phyloP scores from a whole-genome alignment of 2,329 filamentous ascomycete species.

The Aspergillus ochraceus region DNA sequence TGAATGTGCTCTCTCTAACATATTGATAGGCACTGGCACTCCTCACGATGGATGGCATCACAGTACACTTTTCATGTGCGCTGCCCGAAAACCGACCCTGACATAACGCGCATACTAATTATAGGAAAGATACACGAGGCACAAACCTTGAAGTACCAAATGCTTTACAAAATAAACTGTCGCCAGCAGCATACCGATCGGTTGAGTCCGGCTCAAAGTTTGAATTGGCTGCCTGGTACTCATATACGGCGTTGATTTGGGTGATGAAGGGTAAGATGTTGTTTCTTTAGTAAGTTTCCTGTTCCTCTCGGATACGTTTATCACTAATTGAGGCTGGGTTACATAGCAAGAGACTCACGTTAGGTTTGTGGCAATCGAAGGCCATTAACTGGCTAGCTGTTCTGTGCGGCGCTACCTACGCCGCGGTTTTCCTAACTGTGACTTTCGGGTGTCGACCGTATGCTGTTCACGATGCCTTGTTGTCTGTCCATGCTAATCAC shows the following conservation, averaged over 20 bases:
- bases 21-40: neutral
- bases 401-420: neutral
- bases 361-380: constrained; percentile 3
- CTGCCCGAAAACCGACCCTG: no score
- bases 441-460: constrained; percentile 6
- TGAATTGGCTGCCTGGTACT: constrained; percentile 4
- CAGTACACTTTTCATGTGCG: constrained; percentile 4
- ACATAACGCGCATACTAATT: neutral
- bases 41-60: constrained; percentile 1
- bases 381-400: constrained; percentile 1
- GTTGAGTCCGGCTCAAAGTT: neutral
- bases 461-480: neutral
- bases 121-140: neutral
- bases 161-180: neutral
- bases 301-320: neutral
- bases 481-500: neutral
- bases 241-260: constrained; percentile 5
- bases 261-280: constrained; percentile 7
- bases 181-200: neutral
- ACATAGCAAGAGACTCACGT: neutral
- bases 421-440: constrained; percentile 1
- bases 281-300: neutral
- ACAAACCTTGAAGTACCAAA: constrained; percentile 2
- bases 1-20: neutral
- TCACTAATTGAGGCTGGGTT: neutral